Evolutionary conservation across 805 yeast species (phyloP), one percentile per base, ranked within the genome.

Genomic region (Metschnikowia amazonensis): DNA sequence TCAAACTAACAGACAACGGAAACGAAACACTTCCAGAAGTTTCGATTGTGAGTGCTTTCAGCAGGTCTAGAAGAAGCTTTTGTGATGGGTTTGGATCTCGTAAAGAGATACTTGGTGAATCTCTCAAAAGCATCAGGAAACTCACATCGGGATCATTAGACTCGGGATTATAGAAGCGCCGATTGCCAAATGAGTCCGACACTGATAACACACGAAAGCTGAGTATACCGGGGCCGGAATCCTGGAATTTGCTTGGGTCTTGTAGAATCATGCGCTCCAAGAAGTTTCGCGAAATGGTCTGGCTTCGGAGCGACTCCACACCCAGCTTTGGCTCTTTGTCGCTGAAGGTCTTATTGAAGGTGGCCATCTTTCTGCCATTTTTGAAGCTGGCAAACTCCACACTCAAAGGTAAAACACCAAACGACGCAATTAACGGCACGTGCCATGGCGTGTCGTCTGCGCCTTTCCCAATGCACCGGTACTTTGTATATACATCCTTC

Each of bases 331-430:
- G 31, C 5, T 29, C 31, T 16, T 40, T 21, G 3, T 13, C 39
- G 10, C 55, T 48, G 4, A 66, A 45, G 1, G 64, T 57, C 4
- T 58, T 45, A 36, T 65, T 59, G 48, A 67, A 59, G 1, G 54
- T 48, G 24, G 54, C 53, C 28, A 58, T 36, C 2, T 36, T 38
- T 18, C 53, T 51, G 3, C 68, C 73, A 44, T 65, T 59, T 14
- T 65, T 42, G 17, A 47, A 58, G 2, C 65, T 48, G 5, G 56
- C 57, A 9, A 70, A 52, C 40, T 60, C 59, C 8, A 64, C 56
- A 10, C 49, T 55, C 10, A 66, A 46, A 1, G 99, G 98, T 1
- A 92, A 83, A 1, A 89, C 86, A 43, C 98, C 97, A 16, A 70
- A 64, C 1, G 83, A 77, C 1, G 75, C 69, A 27, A 92, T 72